These are phyloP conservation scores for Mucor saturninus DNA, from an alignment of 371 early-diverging fungal species.

Conservation along the genomic window DNA sequence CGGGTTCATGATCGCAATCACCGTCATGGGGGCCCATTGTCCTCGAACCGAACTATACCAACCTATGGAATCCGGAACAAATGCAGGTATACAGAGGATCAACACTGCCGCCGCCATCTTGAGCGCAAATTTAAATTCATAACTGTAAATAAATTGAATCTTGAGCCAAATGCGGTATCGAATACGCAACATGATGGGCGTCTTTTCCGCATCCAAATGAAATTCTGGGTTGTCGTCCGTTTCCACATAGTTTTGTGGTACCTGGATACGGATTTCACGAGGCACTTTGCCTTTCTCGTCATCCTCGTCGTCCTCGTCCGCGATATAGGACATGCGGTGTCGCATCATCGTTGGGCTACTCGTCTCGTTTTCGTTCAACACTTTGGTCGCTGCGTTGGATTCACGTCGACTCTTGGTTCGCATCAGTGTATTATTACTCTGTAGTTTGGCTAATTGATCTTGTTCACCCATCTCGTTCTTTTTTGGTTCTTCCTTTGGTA, in stretches of 20 bases:
- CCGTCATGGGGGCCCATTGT: conserved; percentile 64
- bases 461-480: conserved; percentile 39
- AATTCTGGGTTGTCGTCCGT: conserved; percentile 5
- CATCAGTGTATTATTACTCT: conserved; percentile 28
- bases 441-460: conserved; percentile 33
- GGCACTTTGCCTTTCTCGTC: background rate
- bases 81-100: conserved; percentile 53
- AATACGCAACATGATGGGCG: conserved; percentile 31
- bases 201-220: conserved; percentile 8
- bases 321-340: background rate
- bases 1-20: conserved; percentile 66
- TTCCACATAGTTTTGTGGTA: conserved; percentile 8
- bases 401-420: conserved; percentile 22
- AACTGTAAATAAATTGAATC: conserved; percentile 48
- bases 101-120: conserved; percentile 62
- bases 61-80: conserved; percentile 43
- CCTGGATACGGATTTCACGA: conserved; percentile 13
- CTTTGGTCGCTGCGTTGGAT: conserved; percentile 6
- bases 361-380: background rate
- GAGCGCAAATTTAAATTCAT: conserved; percentile 63
- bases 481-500: conserved; percentile 32
- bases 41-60: conserved; percentile 55
- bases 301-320: background rate
- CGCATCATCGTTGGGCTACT: conserved; percentile 17
- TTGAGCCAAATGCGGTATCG: conserved; percentile 55